These are phyloP conservation scores for Fusarium sp. DNA, from an alignment of 2,329 filamentous ascomycete genomes.

Conservation along the genomic window DNA sequence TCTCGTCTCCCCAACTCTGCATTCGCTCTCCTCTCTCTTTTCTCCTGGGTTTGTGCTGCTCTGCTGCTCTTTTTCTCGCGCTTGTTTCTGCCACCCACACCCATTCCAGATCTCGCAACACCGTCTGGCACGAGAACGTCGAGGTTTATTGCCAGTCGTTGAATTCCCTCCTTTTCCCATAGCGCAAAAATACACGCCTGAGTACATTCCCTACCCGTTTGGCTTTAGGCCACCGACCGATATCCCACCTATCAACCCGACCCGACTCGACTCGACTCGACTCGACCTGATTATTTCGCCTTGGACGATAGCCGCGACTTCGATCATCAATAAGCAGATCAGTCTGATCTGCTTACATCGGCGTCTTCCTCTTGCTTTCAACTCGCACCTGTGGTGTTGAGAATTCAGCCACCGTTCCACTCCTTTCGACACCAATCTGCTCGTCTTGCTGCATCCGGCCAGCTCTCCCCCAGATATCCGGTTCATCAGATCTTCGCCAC, in stretches of 20 bases:
- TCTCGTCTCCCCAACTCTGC: constrained; percentile 32
- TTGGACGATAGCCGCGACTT: constrained; percentile 22
- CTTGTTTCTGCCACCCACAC: constrained; percentile 40
- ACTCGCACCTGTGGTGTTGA: constrained; percentile 47
- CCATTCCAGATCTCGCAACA: constrained; percentile 49
- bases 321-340: constrained; percentile 9
- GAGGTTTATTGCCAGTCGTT: constrained; percentile 41
- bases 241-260: no score
- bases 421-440: constrained; percentile 36
- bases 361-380: constrained; percentile 15
- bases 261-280: no score
- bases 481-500: constrained; percentile 31
- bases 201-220: constrained; percentile 31
- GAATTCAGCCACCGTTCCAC: constrained; percentile 36
- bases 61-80: constrained; percentile 26
- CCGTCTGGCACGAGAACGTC: constrained; percentile 50
- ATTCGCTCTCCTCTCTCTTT: constrained; percentile 33
- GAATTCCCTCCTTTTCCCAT: constrained; percentile 33
- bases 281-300: constrained; percentile 15
- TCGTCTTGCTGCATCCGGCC: constrained; percentile 41
- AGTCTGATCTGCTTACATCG: constrained; percentile 15
- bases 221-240: constrained; percentile 35
- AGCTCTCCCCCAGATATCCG: constrained; percentile 36
- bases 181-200: constrained; percentile 33
- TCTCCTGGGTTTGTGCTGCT: constrained; percentile 34